These are phyloP conservation scores for Beauveria sp. DNA, from an alignment of 2,329 filamentous ascomycete genomes.

Conservation along the genomic window DNA sequence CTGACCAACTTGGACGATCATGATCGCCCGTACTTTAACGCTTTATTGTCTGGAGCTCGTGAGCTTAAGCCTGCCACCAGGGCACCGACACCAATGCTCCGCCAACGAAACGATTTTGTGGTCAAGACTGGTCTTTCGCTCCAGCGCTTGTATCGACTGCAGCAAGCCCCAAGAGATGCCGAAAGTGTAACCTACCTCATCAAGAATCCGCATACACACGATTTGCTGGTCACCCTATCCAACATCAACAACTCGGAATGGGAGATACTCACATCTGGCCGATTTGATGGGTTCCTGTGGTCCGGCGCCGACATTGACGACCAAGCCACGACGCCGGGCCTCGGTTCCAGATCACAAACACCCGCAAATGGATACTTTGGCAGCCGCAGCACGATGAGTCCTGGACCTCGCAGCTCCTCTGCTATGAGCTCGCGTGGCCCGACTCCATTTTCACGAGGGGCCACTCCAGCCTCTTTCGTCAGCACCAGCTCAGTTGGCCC, in stretches of 20 bases:
- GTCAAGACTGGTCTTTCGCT: conserved; percentile 69
- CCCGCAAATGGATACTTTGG: conserved; percentile 42
- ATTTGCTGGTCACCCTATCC: conserved; percentile 77
- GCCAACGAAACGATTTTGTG: conserved; percentile 64
- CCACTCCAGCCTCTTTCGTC: conserved; percentile 53
- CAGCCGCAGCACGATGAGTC: conserved; percentile 28
- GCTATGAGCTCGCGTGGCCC: conserved; percentile 37
- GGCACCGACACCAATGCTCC: conserved; percentile 62
- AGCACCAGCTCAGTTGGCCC: conserved; percentile 40
- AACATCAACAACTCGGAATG: conserved; percentile 90
- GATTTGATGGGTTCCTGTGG: conserved; percentile 93
- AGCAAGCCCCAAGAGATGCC: conserved; percentile 68
- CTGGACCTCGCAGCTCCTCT: conserved; percentile 33
- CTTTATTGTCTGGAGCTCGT: conserved; percentile 58
- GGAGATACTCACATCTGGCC: conserved; percentile 89
- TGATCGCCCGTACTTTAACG: conserved; percentile 74
- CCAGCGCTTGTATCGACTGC: conserved; percentile 75
- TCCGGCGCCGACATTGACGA: conserved; percentile 71
- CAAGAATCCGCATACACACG: conserved; percentile 73
- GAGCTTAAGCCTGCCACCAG: conserved; percentile 49
- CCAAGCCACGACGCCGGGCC: conserved; percentile 25
- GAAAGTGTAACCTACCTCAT: conserved; percentile 82
- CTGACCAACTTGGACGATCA: conserved; percentile 74
- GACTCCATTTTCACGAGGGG: conserved; percentile 45
- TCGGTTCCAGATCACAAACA: conserved; percentile 48